Base-by-base conservation (phyloP, 257 asterid species). In the Lavandula angustifolia region DNA sequence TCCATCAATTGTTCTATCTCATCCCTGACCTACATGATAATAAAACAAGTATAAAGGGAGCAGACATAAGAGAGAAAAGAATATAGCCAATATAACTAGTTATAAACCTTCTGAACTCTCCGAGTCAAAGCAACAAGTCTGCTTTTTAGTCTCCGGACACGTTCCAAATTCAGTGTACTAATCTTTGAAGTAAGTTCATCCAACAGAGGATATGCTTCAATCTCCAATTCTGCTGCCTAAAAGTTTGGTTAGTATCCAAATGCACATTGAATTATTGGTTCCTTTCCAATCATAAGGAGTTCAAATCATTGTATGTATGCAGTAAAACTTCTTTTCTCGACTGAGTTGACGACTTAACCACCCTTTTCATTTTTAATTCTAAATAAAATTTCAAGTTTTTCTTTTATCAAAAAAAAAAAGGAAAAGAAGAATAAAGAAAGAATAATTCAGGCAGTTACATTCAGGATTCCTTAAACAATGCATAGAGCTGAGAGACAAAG, bases 1-100 rank as follows among this genome's bases (percentile, higher is more conserved):
- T 94, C 98, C 99, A 94, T 90, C 60, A 94, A 84, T 73, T 94
- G 98, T 72, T 94, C 99, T 76, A 94, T 91, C 86, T 94, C 99
- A 75, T 94, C 99, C 79, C 98, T 87, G 70, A 90, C 99, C 99
- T 94, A 86, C 74, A 83, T 12, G 64, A 65, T 58, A 67, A 34
- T 17, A 52, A 55, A 44, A 54, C 33, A 68, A 68, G 40, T 60
- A 57, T 70, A 9, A 17, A 17, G 60, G 33, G 61, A 78, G 72
- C 33, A 71, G 35, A 67, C 51, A 70, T 61, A 49, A 57, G 67
- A 76, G 32, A 14, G 48, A 32, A 68, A 78, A 47, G 60, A 47
- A 31, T 10, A 44, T 40, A 60, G 9, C 16, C n/a, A n/a, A 4
- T 18, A 65, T 14, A 17, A 63, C 68, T 35, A 73, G 69, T 67